Base-by-base conservation (phyloP, 2,329 filamentous ascomycete genomes). In the Macrophomina tecta region DNA sequence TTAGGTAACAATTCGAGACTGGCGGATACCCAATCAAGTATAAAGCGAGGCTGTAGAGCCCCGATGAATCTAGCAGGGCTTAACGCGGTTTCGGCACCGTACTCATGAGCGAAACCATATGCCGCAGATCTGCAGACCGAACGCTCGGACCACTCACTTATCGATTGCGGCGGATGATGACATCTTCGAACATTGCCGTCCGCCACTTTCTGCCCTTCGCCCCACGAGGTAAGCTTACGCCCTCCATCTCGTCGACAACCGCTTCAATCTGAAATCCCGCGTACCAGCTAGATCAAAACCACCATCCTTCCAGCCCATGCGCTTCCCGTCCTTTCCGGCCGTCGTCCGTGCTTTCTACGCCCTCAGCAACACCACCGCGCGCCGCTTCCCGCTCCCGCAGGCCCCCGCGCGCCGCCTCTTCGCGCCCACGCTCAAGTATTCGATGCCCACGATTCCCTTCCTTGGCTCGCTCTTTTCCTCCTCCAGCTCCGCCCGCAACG, bases 391-490 rank as follows among this genome's bases (percentile, higher is more conserved):
- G 69, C 46, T 46, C 11, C 52, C 23, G 34, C 64, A 40, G 14
- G 5, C 38, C 28, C 14, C 38, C n/a, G 12, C 23, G 18, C 23
- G 64, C 70, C 73, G 73, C 70, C 70, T 63, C 70, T 76, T 34
- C 56, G 32, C 40, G 76, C 73, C 72, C 79, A 73, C 72, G 72
- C 71, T 75, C 56, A 74, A 14, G 5, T n/a, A 73, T 38, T 86
- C 91, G 73, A 93, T 94, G 87, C 89, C 92, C 64, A 86, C 86
- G 1, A 90, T 97, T 73, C 91, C 93, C 1, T 92, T 97, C 72
- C 74, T 97, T 45, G 85, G 91, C 72, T 88, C 90, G 66, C 82
- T 97, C 1, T 97, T 97, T 74, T 85, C 89, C 65, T 89, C 86
- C 62, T 83, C 81, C 49, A 23, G 85, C 62, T 83, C 81, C 49